Evolutionary conservation across 2,329 filamentous ascomycete species (phyloP).

Genomic region (Alternaria angustiovoidea): DNA sequence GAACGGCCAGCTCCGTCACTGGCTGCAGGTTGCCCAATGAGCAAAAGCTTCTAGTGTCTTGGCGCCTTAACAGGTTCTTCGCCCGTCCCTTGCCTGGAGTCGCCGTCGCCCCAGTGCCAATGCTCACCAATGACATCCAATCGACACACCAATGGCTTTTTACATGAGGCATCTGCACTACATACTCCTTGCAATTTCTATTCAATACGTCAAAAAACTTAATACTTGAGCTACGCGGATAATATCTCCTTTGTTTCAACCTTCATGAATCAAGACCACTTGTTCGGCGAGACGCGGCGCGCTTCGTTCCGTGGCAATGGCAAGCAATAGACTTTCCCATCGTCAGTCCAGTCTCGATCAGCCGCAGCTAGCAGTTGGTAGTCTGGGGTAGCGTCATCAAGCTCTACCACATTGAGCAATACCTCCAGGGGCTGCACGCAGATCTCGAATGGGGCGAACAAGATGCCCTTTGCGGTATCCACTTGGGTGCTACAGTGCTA

Average conservation of each 20-base stretch:
- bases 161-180: constrained; percentile 28
- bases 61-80: constrained; percentile 29
- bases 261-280: background rate
- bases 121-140: constrained; percentile 25
- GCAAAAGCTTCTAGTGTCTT: constrained; percentile 32
- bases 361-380: constrained; percentile 11
- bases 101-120: constrained; percentile 17
- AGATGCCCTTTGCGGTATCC: constrained; percentile 19
- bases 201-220: background rate
- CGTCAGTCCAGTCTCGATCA: constrained; percentile 17
- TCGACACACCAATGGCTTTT: constrained; percentile 13
- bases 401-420: constrained; percentile 18
- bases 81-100: constrained; percentile 19
- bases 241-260: constrained; percentile 2
- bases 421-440: constrained; percentile 25
- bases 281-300: background rate
- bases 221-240: background rate
- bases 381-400: constrained; percentile 18
- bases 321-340: constrained; percentile 15
- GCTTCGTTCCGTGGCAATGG: background rate
- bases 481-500: constrained; percentile 25
- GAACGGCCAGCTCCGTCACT: constrained; percentile 20
- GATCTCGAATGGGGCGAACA: constrained; percentile 18
- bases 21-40: constrained; percentile 22
- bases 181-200: constrained; percentile 18